These are phyloP conservation scores for Teratosphaeria destructans DNA, from an alignment of 2,329 filamentous ascomycete genomes.

Conservation along the genomic window DNA sequence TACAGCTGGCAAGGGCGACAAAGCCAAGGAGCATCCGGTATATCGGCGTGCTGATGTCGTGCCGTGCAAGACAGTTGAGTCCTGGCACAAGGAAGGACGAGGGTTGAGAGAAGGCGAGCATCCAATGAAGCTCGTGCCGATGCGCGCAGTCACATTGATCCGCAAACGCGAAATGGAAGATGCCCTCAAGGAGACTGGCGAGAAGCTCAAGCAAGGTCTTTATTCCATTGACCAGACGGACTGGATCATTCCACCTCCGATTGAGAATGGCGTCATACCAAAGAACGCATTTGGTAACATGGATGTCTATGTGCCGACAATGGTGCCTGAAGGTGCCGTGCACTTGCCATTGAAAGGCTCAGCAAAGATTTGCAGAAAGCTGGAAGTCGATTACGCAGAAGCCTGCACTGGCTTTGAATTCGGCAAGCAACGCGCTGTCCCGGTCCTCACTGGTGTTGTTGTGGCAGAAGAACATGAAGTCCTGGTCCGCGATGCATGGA, in stretches of 20 bases:
- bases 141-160: conserved; percentile 80
- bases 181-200: conserved; percentile 64
- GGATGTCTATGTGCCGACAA: conserved; percentile 85
- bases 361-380: conserved; percentile 68
- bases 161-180: conserved; percentile 84
- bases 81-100: conserved; percentile 94
- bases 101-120: conserved; percentile 58
- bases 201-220: conserved; percentile 76
- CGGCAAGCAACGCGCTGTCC: conserved; percentile 85
- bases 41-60: conserved; percentile 71
- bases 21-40: conserved; percentile 66
- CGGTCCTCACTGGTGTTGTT: conserved; percentile 82
- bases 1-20: conserved; percentile 61
- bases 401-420: conserved; percentile 96
- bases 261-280: conserved; percentile 68
- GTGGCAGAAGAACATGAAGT: conserved; percentile 71
- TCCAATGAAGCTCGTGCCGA: conserved; percentile 78
- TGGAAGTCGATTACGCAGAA: conserved; percentile 83
- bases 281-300: conserved; percentile 96
- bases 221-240: conserved; percentile 81
- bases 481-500: conserved; percentile 65
- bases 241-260: conserved; percentile 88
- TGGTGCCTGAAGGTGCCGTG: conserved; percentile 76
- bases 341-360: conserved; percentile 74
- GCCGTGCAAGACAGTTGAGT: conserved; percentile 81